Percentiles rank a stretch among this genome's conserved stretches.
Evolutionary conservation across 345 rosid species (phyloP).

Genomic region (Eucalyptus viminalis): DNA sequence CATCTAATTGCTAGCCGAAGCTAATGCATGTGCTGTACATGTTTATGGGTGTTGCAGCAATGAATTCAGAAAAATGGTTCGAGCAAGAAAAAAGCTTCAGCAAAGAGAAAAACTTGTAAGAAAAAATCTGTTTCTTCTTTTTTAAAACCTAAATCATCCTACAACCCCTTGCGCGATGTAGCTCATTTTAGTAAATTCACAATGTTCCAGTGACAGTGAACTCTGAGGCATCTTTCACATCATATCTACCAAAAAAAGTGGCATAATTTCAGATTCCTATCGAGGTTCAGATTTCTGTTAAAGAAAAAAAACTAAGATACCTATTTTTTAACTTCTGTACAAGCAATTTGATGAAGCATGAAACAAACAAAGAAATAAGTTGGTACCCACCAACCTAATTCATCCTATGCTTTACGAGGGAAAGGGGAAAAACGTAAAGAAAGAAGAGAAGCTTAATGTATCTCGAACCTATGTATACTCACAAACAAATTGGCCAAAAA

Average conservation of each 20-base stretch:
- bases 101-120: neutral
- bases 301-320: neutral
- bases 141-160: neutral
- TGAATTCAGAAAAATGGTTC: neutral
- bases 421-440: neutral
- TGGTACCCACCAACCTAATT: neutral
- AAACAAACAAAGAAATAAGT: neutral
- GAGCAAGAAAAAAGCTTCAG: neutral
- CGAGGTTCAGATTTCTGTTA: neutral
- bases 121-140: neutral
- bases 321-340: neutral
- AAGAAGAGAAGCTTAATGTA: neutral
- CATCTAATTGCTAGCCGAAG: neutral
- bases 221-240: neutral
- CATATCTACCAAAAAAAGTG: neutral
- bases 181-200: neutral
- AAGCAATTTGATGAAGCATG: neutral
- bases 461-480: neutral
- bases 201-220: neutral
- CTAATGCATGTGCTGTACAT: neutral
- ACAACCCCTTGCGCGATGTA: neutral
- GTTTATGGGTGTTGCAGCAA: neutral
- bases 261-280: neutral
- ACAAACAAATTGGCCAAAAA: neutral
- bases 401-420: neutral